Conservation (phyloP, 1,139 yeast species). For the Eremothecium sinecaudum region DNA sequence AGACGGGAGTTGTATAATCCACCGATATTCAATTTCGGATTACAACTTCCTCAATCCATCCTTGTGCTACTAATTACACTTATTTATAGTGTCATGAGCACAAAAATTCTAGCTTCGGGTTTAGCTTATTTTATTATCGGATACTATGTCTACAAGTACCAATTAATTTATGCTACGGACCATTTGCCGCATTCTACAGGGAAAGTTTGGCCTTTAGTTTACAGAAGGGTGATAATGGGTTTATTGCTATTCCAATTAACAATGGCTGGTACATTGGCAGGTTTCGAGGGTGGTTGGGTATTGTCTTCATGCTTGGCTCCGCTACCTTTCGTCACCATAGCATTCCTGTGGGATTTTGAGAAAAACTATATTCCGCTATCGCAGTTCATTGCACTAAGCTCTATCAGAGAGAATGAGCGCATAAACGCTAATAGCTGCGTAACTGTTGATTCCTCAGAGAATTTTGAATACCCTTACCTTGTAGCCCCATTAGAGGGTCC, state of each 20-base stretch:
- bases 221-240: conserved; percentile 64
- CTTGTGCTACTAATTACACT: conserved; percentile 65
- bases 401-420: conserved; percentile 37
- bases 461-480: conserved; percentile 69
- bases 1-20: conserved; percentile 63
- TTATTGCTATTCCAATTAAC: conserved; percentile 71
- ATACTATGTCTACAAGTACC: conserved; percentile 72
- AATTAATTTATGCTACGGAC: conserved; percentile 65
- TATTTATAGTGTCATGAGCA: conserved; percentile 68
- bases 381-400: conserved; percentile 75
- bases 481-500: conserved; percentile 72
- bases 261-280: conserved; percentile 82
- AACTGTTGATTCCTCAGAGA: conserved; percentile 40
- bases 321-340: conserved; percentile 57
- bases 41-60: conserved; percentile 73
- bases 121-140: conserved; percentile 65
- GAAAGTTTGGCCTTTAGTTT: conserved; percentile 76
- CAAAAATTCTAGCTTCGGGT: conserved; percentile 67
- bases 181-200: conserved; percentile 90
- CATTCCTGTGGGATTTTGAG: conserved; percentile 72
- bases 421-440: conserved; percentile 32
- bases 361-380: conserved; percentile 72
- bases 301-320: conserved; percentile 68
- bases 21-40: conserved; percentile 70
- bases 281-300: conserved; percentile 65